A percentile compares a stretch with the other conserved stretches of the same genome.
Conservation (phyloP, 148 eudicot genomes). For the Silene latifolia region DNA sequence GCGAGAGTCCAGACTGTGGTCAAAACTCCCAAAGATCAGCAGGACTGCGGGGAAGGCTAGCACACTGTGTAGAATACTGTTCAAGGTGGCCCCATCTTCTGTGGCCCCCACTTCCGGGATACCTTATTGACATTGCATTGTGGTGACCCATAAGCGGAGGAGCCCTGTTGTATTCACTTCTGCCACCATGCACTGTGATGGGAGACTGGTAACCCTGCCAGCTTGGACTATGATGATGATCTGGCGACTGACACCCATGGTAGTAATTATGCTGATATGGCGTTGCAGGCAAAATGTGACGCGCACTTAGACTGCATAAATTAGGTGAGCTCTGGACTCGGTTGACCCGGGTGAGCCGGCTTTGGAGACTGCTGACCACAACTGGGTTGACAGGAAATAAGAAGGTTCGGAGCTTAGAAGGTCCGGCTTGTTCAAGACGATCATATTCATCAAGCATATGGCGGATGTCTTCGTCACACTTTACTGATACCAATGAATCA, state of each 20-base stretch:
- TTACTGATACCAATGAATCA: constrained; percentile 64
- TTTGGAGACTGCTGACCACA: constrained; percentile 8
- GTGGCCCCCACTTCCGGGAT: constrained; percentile 36
- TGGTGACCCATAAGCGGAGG: background rate
- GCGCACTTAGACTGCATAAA: constrained; percentile 28
- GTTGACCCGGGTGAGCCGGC: constrained; percentile 25
- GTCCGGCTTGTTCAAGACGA: constrained; percentile 33
- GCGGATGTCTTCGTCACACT: constrained; percentile 63
- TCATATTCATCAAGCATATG: constrained; percentile 69
- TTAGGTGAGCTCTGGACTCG: constrained; percentile 65
- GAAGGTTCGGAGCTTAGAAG: constrained; percentile 54
- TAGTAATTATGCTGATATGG: constrained; percentile 22
- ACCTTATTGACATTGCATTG: constrained; percentile 15
- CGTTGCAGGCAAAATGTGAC: constrained; percentile 3
- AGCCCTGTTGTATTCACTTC: constrained; percentile 12
- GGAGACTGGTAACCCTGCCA: constrained; percentile 13
- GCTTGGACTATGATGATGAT: background rate
- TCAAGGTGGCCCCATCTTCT: constrained; percentile 34
- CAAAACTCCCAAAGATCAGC: background rate
- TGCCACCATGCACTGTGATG: background rate
- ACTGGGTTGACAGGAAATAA: constrained; percentile 49
- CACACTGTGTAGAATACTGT: constrained; percentile 18
- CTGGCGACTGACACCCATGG: constrained; percentile 17
- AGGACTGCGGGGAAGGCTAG: constrained; percentile 4
- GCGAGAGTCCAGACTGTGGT: background rate